Base-by-base conservation (phyloP, 1,284 basidiomycete species). In the Austropuccinia psidii region DNA sequence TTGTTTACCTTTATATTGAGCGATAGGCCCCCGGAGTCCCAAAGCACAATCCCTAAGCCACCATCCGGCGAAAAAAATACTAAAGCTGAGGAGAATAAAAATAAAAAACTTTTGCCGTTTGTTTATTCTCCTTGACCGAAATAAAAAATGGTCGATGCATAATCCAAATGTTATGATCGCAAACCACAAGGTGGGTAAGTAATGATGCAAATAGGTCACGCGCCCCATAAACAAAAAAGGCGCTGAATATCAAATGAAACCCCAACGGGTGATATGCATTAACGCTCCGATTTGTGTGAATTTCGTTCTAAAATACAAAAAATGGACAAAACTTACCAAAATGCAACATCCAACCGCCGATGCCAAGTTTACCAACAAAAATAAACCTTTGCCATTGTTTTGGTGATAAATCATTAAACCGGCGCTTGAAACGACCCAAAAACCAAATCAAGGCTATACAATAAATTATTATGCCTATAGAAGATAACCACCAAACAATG, bases 171-270 rank as follows among this genome's bases (percentile, higher is more conserved):
- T 93, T 69, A 98, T 82, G 54, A 98, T 91, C 4, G 93, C 87
- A 83, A 98, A 98, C 84, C 94, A 98, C 15, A 98, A 83, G 0
- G 95, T 95, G 1, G 95, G 95, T 6, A 98, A 87, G 45, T 68
- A 68, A 45, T 68, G 50, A 74, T 76, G 75, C 27, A 78, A 76
- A 75, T 84, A 83, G 19, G 83, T 84, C 29, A 85, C 85, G 77
- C 93, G 89, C 35, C 91, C 93, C 93, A 97, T 96, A 82, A 96
- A 87, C 77, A 98, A 83, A 87, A 96, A 98, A 0, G 95, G 94
- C 29, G 89, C 91, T 93, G 4, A 29, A 27, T 9, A 7, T n/a
- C 19, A 54, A 13, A 64, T 49, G 31, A 1, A 13, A 33, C 4
- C 33, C n/a, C 45, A n/a, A n/a, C 5, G 15, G 4, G 6, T 19